Evolutionary conservation across 495 filamentous ascomycete genomes (phyloP).

Genomic region (Paragyromitra xinjiangensis): DNA sequence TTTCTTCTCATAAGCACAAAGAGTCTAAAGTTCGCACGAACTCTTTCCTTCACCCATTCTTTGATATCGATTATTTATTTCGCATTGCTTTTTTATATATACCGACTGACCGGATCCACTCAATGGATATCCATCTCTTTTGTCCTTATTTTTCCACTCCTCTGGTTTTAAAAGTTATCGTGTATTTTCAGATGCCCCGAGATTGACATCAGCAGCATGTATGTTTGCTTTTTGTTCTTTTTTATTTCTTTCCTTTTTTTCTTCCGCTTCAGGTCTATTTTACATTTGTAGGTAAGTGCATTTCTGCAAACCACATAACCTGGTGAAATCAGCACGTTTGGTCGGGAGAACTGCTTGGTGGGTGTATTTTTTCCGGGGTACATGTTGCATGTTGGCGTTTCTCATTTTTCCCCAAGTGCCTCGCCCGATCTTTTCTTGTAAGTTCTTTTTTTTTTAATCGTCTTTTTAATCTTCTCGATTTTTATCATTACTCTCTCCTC

Average conservation of each 20-base stretch:
- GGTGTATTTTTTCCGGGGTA: conserved; percentile 34
- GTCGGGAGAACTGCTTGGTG: conserved; percentile 1
- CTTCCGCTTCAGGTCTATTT: conserved; percentile 41
- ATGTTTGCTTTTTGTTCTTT: conserved; percentile 39
- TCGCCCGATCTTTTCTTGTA: conserved; percentile 38
- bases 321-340: conserved; percentile 37
- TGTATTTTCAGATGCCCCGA: conserved; percentile 50
- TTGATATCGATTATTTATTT: conserved; percentile 35
- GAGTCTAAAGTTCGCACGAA: conserved; percentile 7
- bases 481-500: conserved; percentile 9
- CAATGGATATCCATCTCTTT: conserved; percentile 47
- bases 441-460: conserved; percentile 25
- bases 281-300: conserved; percentile 32
- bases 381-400: conserved; percentile 35
- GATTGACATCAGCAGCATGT: conserved; percentile 35
- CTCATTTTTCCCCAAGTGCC: conserved; percentile 7
- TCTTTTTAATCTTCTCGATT: conserved; percentile 24
- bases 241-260: conserved; percentile 16
- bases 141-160: conserved; percentile 17
- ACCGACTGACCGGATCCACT: conserved; percentile 35
- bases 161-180: conserved; percentile 48
- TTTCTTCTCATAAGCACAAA: conserved; percentile 27
- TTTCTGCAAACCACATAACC: conserved; percentile 16
- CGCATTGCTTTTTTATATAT: conserved; percentile 32
- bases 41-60: conserved; percentile 2